Evolutionary conservation across 2,329 filamentous ascomycete genomes (phyloP).

Genomic region (Chaetothyriales sp.): DNA sequence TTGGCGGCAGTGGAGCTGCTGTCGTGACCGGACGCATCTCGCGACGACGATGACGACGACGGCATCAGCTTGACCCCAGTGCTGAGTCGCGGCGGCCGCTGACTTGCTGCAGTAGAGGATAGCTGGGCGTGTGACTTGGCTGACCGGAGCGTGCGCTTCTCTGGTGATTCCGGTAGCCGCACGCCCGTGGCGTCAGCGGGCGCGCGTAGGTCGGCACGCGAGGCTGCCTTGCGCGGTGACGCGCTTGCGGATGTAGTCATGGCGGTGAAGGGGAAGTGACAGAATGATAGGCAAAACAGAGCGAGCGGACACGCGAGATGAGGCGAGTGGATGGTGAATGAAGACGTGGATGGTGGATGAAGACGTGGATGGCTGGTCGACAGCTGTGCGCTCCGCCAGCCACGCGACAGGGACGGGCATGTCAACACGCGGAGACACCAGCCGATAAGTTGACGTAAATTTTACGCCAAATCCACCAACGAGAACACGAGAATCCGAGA

Average conservation of each 20-base stretch:
- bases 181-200: slow-evolving; percentile 9
- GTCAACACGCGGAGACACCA: too few species aligned
- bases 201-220: slow-evolving; percentile 9
- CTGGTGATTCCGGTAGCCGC: slow-evolving; percentile 13
- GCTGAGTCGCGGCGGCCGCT: slow-evolving; percentile 9
- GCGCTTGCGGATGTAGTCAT: slow-evolving; percentile 8
- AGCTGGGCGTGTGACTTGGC: slow-evolving; percentile 52
- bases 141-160: slow-evolving; percentile 8
- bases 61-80: slow-evolving; percentile 18
- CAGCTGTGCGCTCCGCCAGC: not conserved
- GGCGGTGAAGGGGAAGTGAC: not conserved
- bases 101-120: slow-evolving; percentile 32
- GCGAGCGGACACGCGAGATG: not conserved
- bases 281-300: not conserved
- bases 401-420: not conserved
- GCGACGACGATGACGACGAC: not conserved
- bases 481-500: too few species aligned
- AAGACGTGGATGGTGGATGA: not conserved
- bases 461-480: too few species aligned
- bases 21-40: slow-evolving; percentile 32
- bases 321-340: not conserved
- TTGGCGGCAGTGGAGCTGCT: slow-evolving; percentile 18
- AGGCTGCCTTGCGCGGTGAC: slow-evolving; percentile 14
- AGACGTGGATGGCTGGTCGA: not conserved
- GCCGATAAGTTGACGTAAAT: too few species aligned